Conservation (phyloP, 2,329 filamentous ascomycete species). For the Fusarium avenaceum region DNA sequence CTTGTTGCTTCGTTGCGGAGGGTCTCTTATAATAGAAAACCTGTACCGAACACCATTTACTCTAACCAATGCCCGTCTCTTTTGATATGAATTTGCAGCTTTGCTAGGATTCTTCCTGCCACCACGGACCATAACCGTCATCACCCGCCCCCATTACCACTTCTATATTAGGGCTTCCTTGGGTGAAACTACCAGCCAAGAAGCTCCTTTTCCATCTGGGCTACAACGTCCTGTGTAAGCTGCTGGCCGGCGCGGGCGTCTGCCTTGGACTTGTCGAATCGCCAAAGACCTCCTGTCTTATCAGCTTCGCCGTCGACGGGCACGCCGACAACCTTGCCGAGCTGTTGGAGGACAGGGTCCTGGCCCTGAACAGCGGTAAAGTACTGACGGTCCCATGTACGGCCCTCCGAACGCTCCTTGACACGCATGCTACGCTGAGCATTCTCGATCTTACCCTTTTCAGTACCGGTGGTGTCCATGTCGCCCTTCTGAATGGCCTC, state of each 20-base stretch:
- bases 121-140: slow-evolving; percentile 25
- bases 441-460: slow-evolving; percentile 93
- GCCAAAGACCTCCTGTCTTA: slow-evolving; percentile 73
- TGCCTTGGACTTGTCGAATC: slow-evolving; percentile 66
- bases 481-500: slow-evolving; percentile 84
- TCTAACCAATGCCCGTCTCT: slow-evolving; percentile 34
- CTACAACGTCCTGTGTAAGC: slow-evolving; percentile 57
- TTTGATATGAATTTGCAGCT: slow-evolving; percentile 10
- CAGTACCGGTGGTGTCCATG: slow-evolving; percentile 81
- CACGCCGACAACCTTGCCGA: slow-evolving; percentile 64
- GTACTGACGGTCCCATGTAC: slow-evolving; percentile 85
- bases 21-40: slow-evolving; percentile 21
- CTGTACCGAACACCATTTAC: slow-evolving; percentile 34
- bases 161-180: slow-evolving; percentile 7
- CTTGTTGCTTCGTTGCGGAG: slow-evolving; percentile 18
- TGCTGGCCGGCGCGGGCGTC: slow-evolving; percentile 54
- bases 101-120: not conserved
- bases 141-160: slow-evolving; percentile 1
- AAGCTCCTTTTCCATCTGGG: slow-evolving; percentile 61
- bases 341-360: slow-evolving; percentile 60
- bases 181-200: slow-evolving; percentile 54
- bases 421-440: slow-evolving; percentile 81
- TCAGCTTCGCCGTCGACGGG: slow-evolving; percentile 67
- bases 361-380: slow-evolving; percentile 70
- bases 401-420: slow-evolving; percentile 80